Conservation (phyloP, 106 monocot genomes). For the Ottelia alismoides region DNA sequence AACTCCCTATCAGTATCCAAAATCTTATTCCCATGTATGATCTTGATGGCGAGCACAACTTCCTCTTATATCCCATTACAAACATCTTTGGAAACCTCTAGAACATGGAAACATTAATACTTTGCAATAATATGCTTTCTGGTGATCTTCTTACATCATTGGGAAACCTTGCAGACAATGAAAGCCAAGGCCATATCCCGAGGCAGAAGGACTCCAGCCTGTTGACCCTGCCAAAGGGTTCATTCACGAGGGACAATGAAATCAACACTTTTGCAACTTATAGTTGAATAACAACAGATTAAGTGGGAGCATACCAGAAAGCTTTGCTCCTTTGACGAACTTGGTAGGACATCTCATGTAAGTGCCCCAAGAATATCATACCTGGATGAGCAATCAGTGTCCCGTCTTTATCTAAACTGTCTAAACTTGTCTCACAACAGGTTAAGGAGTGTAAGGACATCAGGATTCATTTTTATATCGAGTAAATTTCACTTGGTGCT, state of each 20-base stretch:
- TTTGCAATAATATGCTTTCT: neutral
- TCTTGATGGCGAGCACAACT: neutral
- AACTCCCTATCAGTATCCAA: neutral
- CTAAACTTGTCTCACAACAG: neutral
- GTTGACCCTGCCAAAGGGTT: too few relatives aligned
- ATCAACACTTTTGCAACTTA: neutral
- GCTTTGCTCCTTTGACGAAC: neutral
- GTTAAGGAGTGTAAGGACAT: too few relatives aligned
- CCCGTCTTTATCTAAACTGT: neutral
- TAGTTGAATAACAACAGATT: slow-evolving; percentile 2
- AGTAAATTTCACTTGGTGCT: too few relatives aligned
- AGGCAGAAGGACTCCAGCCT: too few relatives aligned
- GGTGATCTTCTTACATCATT: neutral
- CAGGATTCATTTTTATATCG: too few relatives aligned
- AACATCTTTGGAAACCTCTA: neutral
- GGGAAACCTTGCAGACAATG: slow-evolving; percentile 1
- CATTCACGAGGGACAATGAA: too few relatives aligned
- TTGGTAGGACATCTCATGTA: slow-evolving; percentile 1
- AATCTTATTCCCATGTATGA: neutral
- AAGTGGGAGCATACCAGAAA: neutral
- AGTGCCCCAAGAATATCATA: neutral
- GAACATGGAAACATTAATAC: neutral
- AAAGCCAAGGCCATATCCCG: too few relatives aligned
- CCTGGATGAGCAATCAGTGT: neutral
- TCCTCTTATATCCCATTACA: neutral